Conservation (phyloP, 176 grass and related monocot species). For the Coix lacrymajobi region DNA sequence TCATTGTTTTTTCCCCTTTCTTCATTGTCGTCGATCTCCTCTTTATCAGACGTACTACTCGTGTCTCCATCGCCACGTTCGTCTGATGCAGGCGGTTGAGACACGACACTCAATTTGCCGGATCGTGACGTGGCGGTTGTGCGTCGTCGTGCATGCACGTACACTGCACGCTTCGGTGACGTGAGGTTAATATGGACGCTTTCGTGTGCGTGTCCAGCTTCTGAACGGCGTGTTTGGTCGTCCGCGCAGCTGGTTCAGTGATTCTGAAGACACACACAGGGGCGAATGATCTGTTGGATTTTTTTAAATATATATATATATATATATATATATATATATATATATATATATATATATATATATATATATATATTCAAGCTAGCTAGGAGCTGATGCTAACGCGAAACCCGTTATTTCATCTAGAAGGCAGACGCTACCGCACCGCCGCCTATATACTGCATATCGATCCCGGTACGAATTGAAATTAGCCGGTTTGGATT, state of each 20-base stretch:
- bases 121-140: not conserved
- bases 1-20: too few relatives aligned
- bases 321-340: too few relatives aligned
- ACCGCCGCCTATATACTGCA: too few relatives aligned
- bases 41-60: too few relatives aligned
- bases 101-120: not conserved
- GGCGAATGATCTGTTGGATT: not conserved
- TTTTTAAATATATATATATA: too few relatives aligned
- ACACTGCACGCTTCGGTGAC: slow-evolving; percentile 1
- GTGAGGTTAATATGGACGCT: not conserved
- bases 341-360: too few relatives aligned
- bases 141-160: slow-evolving; percentile 11
- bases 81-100: not conserved
- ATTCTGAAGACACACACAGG: not conserved
- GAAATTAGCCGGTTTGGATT: not conserved
- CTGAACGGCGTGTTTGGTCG: not conserved
- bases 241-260: not conserved
- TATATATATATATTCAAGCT: too few relatives aligned
- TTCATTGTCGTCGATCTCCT: too few relatives aligned
- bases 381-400: not conserved
- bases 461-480: not conserved
- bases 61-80: not conserved
- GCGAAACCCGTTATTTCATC: not conserved
- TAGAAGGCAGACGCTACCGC: not conserved
- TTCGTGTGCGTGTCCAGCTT: not conserved